phyloP scores from a whole-genome alignment of 441 rosid species.

The Pelargonium fulgidum region DNA sequence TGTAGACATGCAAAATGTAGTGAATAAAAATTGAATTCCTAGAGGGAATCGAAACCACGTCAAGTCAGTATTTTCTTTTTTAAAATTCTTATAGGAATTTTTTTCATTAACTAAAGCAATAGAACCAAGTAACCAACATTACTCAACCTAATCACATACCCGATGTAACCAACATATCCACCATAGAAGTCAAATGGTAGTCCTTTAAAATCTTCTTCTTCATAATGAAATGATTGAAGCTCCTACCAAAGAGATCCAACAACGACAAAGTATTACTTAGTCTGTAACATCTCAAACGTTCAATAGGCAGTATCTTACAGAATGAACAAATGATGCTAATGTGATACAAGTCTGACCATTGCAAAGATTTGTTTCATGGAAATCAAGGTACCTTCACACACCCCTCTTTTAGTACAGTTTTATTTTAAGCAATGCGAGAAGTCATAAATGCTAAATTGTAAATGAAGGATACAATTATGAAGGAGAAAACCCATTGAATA shows the following conservation, averaged over 20 bases:
- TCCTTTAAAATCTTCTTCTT: slow-evolving; percentile 70
- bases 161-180: slow-evolving; percentile 89
- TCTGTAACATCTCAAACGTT: slow-evolving; percentile 1
- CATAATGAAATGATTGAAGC: slow-evolving; percentile 55
- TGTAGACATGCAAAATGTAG: neutral
- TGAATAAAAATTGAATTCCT: neutral
- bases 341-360: neutral
- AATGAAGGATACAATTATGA: neutral
- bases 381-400: no score
- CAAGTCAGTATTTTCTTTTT: neutral
- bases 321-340: neutral
- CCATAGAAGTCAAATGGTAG: slow-evolving; percentile 86
- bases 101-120: neutral
- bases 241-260: slow-evolving; percentile 45
- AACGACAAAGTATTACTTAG: slow-evolving; percentile 10
- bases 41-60: slow-evolving; percentile 6
- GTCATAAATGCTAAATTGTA: neutral
- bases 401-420: neutral
- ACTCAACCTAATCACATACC: slow-evolving; percentile 43
- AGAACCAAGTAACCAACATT: slow-evolving; percentile 12
- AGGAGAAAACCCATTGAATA: slow-evolving; percentile 22
- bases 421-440: neutral
- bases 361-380: neutral
- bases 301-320: neutral
- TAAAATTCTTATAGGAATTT: neutral